These are phyloP conservation scores for Alternaria angustiovoidea DNA, from an alignment of 2,329 filamentous ascomycete species.

Conservation along the genomic window DNA sequence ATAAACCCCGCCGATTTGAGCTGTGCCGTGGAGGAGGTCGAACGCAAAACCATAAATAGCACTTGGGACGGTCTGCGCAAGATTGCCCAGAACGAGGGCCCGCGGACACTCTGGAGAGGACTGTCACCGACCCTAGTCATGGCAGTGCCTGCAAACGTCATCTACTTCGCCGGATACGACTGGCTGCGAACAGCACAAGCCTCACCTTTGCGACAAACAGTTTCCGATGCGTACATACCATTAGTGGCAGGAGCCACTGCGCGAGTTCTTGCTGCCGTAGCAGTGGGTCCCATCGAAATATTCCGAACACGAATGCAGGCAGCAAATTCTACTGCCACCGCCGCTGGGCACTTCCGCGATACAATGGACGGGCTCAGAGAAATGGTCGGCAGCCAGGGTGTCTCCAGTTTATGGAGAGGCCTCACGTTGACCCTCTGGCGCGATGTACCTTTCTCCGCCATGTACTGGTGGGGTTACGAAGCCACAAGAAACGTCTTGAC, in stretches of 20 bases:
- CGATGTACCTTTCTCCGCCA: slow-evolving; percentile 93
- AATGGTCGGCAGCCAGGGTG: slow-evolving; percentile 81
- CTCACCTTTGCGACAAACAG: slow-evolving; percentile 72
- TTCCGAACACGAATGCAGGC: slow-evolving; percentile 93
- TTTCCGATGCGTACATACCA: slow-evolving; percentile 74
- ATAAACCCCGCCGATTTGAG: slow-evolving; percentile 58
- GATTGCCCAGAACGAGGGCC: slow-evolving; percentile 91
- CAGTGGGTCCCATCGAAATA: slow-evolving; percentile 91
- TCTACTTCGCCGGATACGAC: slow-evolving; percentile 98
- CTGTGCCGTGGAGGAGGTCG: slow-evolving; percentile 88
- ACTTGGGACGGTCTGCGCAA: slow-evolving; percentile 92
- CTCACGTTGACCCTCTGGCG: slow-evolving; percentile 92
- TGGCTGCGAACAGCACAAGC: slow-evolving; percentile 79
- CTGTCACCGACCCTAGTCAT: slow-evolving; percentile 93
- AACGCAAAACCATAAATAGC: slow-evolving; percentile 83
- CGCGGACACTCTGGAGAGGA: slow-evolving; percentile 87
- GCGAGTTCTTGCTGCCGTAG: slow-evolving; percentile 79
- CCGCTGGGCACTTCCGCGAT: slow-evolving; percentile 75
- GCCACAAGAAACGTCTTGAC: slow-evolving; percentile 75
- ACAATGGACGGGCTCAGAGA: slow-evolving; percentile 78
- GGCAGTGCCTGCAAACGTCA: slow-evolving; percentile 94
- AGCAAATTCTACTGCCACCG: slow-evolving; percentile 56
- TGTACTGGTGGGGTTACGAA: slow-evolving; percentile 99
- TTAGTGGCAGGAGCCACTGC: slow-evolving; percentile 81
- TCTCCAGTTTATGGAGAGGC: slow-evolving; percentile 86